Conservation (phyloP, 1,284 basidiomycete genomes). For the Ceratobasidium sp. region DNA sequence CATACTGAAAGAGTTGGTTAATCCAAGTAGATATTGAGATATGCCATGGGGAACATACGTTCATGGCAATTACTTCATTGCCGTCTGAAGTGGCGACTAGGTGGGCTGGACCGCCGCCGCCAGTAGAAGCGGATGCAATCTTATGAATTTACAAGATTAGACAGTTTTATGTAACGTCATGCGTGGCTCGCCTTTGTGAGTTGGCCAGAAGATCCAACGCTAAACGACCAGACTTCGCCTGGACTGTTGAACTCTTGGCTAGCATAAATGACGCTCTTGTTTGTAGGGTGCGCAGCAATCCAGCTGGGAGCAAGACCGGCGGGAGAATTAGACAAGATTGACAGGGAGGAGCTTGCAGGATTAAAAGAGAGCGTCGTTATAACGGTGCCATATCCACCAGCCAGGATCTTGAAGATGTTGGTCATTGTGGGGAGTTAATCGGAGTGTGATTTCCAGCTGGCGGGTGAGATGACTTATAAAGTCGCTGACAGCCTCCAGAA, state of each 20-base stretch:
- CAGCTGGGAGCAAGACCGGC: constrained; percentile 35
- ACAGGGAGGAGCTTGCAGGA: constrained; percentile 26
- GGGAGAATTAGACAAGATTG: constrained; percentile 32
- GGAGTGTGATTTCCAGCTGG: background rate
- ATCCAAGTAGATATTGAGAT: background rate
- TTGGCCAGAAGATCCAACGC: constrained; percentile 18
- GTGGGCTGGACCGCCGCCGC: constrained; percentile 34
- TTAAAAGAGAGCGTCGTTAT: constrained; percentile 39
- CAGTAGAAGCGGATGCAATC: constrained; percentile 11
- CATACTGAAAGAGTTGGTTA: constrained; percentile 33
- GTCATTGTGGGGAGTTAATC: background rate
- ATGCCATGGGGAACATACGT: constrained; percentile 32
- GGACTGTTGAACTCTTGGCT: constrained; percentile 35
- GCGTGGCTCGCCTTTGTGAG: background rate
- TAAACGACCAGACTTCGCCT: constrained; percentile 35
- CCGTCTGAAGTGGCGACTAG: constrained; percentile 32
- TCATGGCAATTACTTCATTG: constrained; percentile 39
- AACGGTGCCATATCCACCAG: constrained; percentile 36
- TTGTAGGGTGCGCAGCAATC: constrained; percentile 33
- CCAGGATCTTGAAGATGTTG: constrained; percentile 38
- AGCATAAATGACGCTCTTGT: constrained; percentile 38
- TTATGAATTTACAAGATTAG: background rate
- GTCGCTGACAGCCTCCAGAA: background rate
- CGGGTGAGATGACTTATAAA: constrained; percentile 4
- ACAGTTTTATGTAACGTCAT: background rate